Conservation (phyloP, 768 basidiomycete species). For the Amanita inopinata region DNA sequence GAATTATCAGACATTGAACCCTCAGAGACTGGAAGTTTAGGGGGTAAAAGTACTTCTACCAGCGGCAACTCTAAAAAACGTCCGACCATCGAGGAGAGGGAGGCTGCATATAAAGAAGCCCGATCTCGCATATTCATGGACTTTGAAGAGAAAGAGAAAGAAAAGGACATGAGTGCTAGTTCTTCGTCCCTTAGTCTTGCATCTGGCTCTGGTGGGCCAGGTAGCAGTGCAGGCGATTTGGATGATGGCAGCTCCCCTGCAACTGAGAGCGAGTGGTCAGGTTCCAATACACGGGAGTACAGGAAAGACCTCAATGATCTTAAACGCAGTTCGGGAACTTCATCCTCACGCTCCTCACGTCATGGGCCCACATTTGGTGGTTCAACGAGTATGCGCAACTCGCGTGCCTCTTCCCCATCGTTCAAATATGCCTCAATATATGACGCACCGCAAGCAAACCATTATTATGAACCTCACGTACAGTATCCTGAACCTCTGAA, state of each 20-base stretch:
- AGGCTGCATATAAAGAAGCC: conserved; percentile 84
- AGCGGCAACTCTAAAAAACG: conserved; percentile 56
- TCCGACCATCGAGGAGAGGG: conserved; percentile 77
- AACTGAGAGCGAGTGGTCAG: conserved; percentile 78
- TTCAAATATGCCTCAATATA: conserved; percentile 70
- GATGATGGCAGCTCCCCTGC: conserved; percentile 69
- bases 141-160: conserved; percentile 67
- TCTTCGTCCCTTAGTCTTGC: conserved; percentile 67
- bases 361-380: conserved; percentile 44
- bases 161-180: conserved; percentile 65
- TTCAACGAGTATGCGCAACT: conserved; percentile 57
- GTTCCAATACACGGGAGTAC: conserved; percentile 41
- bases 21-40: conserved; percentile 71
- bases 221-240: conserved; percentile 52
- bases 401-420: conserved; percentile 66
- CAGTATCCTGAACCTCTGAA: conserved; percentile 28
- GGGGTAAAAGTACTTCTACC: conserved; percentile 56
- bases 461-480: conserved; percentile 36
- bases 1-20: conserved; percentile 74
- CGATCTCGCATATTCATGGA: conserved; percentile 80
- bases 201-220: conserved; percentile 49
- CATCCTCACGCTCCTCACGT: conserved; percentile 53
- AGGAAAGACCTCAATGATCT: conserved; percentile 43
- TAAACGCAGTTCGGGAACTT: conserved; percentile 36
- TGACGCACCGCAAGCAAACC: conserved; percentile 39